Evolutionary conservation across 2,329 filamentous ascomycete genomes (phyloP).

Genomic region (Trichoderma breve): DNA sequence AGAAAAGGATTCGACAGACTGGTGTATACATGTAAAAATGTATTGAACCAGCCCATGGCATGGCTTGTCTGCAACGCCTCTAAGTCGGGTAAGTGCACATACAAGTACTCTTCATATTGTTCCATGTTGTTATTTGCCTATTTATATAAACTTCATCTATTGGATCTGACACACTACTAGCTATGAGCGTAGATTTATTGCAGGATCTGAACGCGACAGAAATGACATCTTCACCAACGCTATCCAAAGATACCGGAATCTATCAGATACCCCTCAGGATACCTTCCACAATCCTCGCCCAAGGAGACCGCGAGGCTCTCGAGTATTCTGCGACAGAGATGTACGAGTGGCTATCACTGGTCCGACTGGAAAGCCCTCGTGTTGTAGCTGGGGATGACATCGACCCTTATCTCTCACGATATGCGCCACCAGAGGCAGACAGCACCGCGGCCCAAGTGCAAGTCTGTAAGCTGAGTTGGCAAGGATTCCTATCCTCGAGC

Average conservation of each 20-base stretch:
- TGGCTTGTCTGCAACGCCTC: conserved; percentile 76
- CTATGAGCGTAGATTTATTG: conserved; percentile 50
- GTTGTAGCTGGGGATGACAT: conserved; percentile 56
- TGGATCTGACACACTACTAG: conserved; percentile 32
- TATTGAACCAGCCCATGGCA: conserved; percentile 62
- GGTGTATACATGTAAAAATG: conserved; percentile 74
- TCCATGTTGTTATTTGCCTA: not conserved
- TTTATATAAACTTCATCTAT: not conserved
- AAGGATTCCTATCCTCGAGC: conserved; percentile 53
- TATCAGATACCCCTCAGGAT: conserved; percentile 29
- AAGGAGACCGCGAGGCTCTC: conserved; percentile 47
- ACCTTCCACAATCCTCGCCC: conserved; percentile 30
- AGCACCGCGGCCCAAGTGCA: conserved; percentile 29
- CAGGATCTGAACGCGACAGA: conserved; percentile 43
- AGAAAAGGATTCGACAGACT: conserved; percentile 81
- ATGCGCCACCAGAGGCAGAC: conserved; percentile 51
- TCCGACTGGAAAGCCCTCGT: conserved; percentile 64
- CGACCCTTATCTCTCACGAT: conserved; percentile 68
- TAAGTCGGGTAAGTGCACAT: conserved; percentile 28
- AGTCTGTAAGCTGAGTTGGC: conserved; percentile 56
- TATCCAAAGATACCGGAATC: conserved; percentile 24
- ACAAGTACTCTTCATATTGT: not conserved
- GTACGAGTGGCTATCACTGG: conserved; percentile 74
- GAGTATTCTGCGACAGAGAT: conserved; percentile 62
- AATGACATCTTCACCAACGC: conserved; percentile 36